A percentile compares a stretch with the other conserved stretches of the same genome.
Evolutionary conservation across 2,329 filamentous ascomycete genomes (phyloP).

Genomic region (Shiraia sp.): DNA sequence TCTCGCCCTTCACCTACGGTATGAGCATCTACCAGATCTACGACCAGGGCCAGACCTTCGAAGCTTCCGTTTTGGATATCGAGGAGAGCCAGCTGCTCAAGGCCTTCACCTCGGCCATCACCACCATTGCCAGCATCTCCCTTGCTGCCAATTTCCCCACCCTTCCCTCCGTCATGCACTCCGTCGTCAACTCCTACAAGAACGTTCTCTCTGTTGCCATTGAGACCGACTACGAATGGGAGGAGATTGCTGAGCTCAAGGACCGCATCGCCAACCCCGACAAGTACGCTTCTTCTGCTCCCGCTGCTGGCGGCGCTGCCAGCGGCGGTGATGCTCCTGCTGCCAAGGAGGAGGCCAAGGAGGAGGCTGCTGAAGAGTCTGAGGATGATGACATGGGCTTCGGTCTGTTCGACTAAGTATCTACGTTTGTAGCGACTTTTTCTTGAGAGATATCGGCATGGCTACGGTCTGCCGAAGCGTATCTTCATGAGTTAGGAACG

Average conservation of each 20-base stretch:
- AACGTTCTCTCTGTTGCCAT: constrained; percentile 88
- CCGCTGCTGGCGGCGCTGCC: constrained; percentile 61
- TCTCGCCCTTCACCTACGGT: constrained; percentile 80
- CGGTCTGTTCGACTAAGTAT: constrained; percentile 57
- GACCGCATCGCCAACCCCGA: constrained; percentile 99
- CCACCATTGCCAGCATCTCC: constrained; percentile 86
- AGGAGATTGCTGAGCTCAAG: constrained; percentile 96
- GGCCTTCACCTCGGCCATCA: constrained; percentile 78
- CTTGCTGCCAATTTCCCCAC: constrained; percentile 95
- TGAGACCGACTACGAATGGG: constrained; percentile 89
- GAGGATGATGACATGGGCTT: constrained; percentile 60
- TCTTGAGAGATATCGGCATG: constrained; percentile 24
- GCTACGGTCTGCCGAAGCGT: constrained; percentile 20
- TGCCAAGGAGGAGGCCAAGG: constrained; percentile 54
- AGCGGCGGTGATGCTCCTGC: constrained; percentile 55
- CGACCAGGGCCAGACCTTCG: constrained; percentile 94
- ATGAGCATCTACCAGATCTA: constrained; percentile 97
- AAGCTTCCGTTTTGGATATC: constrained; percentile 84
- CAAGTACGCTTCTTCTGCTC: constrained; percentile 84
- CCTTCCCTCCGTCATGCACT: constrained; percentile 94
- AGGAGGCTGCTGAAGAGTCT: constrained; percentile 61
- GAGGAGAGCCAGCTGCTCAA: constrained; percentile 91
- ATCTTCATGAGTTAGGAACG: constrained; percentile 37
- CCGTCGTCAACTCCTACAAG: constrained; percentile 97
- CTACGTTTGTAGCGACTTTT: constrained; percentile 19